Evolutionary conservation across 495 filamentous ascomycete species (phyloP).

Genomic region (Sordaria brevicollis): DNA sequence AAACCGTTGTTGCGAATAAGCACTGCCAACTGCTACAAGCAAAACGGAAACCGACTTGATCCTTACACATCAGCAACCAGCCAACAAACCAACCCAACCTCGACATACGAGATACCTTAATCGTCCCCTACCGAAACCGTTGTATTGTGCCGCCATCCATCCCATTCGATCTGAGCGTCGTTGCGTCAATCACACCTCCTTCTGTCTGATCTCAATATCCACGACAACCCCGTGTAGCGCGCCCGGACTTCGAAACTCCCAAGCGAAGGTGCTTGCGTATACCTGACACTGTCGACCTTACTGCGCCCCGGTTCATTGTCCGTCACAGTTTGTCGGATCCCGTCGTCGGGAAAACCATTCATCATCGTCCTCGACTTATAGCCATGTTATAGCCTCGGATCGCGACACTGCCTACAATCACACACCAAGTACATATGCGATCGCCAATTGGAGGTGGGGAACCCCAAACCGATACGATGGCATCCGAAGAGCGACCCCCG

Average conservation of each 20-base stretch:
- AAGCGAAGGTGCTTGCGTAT: not conserved
- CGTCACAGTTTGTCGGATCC: not conserved
- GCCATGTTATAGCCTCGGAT: conserved; percentile 4
- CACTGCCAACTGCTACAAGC: not conserved
- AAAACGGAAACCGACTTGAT: not conserved
- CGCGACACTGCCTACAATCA: not conserved
- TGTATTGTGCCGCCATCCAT: not conserved
- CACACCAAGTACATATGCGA: not conserved
- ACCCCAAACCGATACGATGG: conserved; percentile 17
- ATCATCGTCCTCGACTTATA: not conserved
- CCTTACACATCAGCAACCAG: not conserved
- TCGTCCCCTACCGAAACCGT: not conserved
- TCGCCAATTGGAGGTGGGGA: not conserved
- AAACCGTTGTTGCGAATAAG: not conserved
- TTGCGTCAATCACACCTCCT: not conserved
- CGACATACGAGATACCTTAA: not conserved
- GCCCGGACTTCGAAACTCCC: conserved; percentile 13
- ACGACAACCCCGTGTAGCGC: conserved; percentile 8
- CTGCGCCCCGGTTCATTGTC: not conserved
- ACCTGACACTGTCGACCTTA: not conserved
- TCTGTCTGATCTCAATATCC: not conserved
- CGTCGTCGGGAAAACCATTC: not conserved
- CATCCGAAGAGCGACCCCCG: conserved; percentile 21
- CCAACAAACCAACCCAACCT: not conserved
- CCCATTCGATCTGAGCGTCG: not conserved